Evolutionary conservation across 139 green algal species (phyloP).

Genomic region (Chlorella sp.): DNA sequence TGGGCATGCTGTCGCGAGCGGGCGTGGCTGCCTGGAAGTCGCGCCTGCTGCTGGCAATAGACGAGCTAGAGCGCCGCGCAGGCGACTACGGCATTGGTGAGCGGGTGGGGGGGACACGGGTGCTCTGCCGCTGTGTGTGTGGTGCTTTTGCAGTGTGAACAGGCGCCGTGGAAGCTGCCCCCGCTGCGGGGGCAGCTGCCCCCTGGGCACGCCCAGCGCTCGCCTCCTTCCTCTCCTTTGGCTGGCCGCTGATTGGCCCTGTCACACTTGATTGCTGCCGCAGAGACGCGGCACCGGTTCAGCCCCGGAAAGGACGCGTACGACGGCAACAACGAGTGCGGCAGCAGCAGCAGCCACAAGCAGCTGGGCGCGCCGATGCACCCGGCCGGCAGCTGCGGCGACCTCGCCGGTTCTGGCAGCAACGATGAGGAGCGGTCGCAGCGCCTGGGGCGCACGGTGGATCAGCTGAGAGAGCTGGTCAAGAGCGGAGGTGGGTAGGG

Average conservation of each 20-base stretch:
- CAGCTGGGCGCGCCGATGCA: background rate
- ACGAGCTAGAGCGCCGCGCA: slow-evolving; percentile 48
- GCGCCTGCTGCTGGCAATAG: slow-evolving; percentile 44
- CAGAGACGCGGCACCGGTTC: slow-evolving; percentile 30
- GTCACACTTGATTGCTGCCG: background rate
- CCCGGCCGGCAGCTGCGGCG: background rate
- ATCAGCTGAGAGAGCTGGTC: slow-evolving; percentile 42
- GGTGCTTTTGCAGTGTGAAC: background rate
- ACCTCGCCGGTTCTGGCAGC: background rate
- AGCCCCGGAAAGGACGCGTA: background rate
- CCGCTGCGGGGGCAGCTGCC: background rate
- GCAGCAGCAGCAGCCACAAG: background rate
- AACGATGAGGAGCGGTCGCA: background rate
- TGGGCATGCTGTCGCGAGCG: slow-evolving; percentile 43
- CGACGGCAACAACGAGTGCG: background rate
- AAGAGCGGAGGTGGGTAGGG: slow-evolving; percentile 2
- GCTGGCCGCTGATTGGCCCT: background rate
- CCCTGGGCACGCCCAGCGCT: background rate
- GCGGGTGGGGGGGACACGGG: background rate
- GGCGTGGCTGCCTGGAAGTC: slow-evolving; percentile 48
- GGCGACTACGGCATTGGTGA: slow-evolving; percentile 41
- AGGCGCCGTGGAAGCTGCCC: background rate
- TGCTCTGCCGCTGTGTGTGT: background rate
- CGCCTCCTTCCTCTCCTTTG: background rate
- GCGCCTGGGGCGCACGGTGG: slow-evolving; percentile 32